Conservation (phyloP, 2,329 filamentous ascomycete species). For the Seiridium unicorne region DNA sequence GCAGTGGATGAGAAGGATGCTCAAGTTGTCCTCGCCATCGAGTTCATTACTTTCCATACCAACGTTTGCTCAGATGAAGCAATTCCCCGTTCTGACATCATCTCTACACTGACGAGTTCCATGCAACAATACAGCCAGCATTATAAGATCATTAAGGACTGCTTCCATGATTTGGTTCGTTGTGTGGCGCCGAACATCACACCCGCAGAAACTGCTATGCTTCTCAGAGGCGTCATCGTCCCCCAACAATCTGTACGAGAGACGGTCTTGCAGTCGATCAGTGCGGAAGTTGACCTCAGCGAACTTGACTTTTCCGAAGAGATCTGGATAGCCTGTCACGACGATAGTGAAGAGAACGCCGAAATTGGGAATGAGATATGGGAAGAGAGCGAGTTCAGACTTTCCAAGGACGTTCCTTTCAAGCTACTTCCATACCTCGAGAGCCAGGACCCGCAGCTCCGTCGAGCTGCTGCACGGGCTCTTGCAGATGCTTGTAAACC, state of each 20-base stretch:
- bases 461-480: conserved; percentile 78
- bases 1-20: conserved; percentile 79
- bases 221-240: conserved; percentile 79
- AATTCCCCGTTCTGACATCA: conserved; percentile 72
- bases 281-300: conserved; percentile 86
- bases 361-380: conserved; percentile 85
- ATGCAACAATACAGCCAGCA: conserved; percentile 92
- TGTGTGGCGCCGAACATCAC: conserved; percentile 81
- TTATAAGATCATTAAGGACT: conserved; percentile 93
- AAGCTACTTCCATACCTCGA: conserved; percentile 77
- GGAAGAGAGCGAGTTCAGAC: conserved; percentile 84
- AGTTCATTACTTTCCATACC: conserved; percentile 87
- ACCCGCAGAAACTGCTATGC: conserved; percentile 66
- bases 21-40: conserved; percentile 83
- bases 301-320: conserved; percentile 84
- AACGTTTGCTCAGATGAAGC: conserved; percentile 71
- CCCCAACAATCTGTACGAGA: conserved; percentile 77
- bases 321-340: conserved; percentile 91
- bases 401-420: conserved; percentile 62
- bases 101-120: conserved; percentile 70
- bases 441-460: conserved; percentile 76
- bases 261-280: conserved; percentile 84
- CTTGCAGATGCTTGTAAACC: conserved; percentile 70
- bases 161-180: conserved; percentile 80
- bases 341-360: conserved; percentile 83